These are phyloP conservation scores for Flammula alnicola DNA, from an alignment of 1,284 basidiomycete species.

Conservation along the genomic window DNA sequence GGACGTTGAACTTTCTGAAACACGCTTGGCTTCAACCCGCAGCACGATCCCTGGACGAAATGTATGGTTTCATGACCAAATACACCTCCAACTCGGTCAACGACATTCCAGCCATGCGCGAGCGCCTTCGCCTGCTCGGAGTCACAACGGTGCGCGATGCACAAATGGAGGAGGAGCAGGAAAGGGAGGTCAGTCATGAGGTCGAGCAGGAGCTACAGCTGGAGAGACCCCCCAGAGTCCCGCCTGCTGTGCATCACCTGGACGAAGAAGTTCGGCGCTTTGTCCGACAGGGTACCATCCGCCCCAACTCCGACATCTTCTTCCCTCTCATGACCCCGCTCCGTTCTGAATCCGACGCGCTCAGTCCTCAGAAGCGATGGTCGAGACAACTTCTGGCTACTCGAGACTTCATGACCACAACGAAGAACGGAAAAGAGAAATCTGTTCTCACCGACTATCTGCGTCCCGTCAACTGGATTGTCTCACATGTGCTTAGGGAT, in stretches of 20 bases:
- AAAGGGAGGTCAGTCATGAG: conserved; percentile 22
- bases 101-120: conserved; percentile 9
- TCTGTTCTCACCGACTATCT: conserved; percentile 35
- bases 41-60: conserved; percentile 40
- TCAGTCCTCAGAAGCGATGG: conserved; percentile 2
- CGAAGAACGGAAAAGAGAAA: not conserved
- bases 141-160: conserved; percentile 10
- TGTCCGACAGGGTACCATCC: conserved; percentile 29
- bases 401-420: conserved; percentile 19
- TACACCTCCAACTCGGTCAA: not conserved
- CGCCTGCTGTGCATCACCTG: conserved; percentile 13
- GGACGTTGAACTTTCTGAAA: conserved; percentile 23
- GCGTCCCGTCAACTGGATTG: conserved; percentile 51
- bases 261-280: conserved; percentile 30
- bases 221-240: conserved; percentile 13
- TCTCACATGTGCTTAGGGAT: conserved; percentile 29
- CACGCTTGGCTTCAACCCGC: conserved; percentile 44
- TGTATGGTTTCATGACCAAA: conserved; percentile 22
- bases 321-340: conserved; percentile 15
- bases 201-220: conserved; percentile 19
- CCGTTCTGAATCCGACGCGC: not conserved
- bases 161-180: conserved; percentile 20
- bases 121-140: conserved; percentile 15
- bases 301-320: conserved; percentile 8
- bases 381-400: conserved; percentile 10